Evolutionary conservation across 345 rosid genomes (phyloP).

Genomic region (Diplotaxis tenuifolia): DNA sequence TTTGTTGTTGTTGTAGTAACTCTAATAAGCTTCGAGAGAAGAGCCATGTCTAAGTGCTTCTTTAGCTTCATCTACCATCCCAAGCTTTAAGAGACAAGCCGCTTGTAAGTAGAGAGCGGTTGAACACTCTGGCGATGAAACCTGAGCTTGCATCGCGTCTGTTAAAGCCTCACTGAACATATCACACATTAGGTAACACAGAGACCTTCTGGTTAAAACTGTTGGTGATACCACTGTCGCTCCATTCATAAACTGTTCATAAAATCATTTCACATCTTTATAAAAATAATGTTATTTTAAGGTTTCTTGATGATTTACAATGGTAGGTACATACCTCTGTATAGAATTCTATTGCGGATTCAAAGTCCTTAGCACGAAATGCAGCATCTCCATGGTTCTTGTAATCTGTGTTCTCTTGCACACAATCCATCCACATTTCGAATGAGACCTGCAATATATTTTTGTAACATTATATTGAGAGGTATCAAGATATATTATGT

Average conservation of each 20-base stretch:
- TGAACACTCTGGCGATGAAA: slow-evolving; percentile 76
- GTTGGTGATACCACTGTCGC: slow-evolving; percentile 91
- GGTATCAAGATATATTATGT: slow-evolving; percentile 4
- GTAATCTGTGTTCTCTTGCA: slow-evolving; percentile 89
- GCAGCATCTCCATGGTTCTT: slow-evolving; percentile 93
- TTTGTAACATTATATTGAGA: background rate
- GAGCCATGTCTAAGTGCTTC: slow-evolving; percentile 87
- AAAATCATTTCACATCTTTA: background rate
- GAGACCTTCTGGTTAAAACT: slow-evolving; percentile 82
- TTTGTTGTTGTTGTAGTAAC: slow-evolving; percentile 3
- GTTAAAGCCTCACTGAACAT: slow-evolving; percentile 79
- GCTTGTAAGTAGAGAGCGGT: slow-evolving; percentile 86
- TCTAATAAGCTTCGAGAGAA: slow-evolving; percentile 58
- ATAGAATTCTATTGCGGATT: slow-evolving; percentile 73
- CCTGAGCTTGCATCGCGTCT: slow-evolving; percentile 93
- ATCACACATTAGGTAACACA: slow-evolving; percentile 69
- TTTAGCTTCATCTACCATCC: slow-evolving; percentile 81
- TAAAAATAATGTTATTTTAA: background rate
- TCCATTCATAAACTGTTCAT: slow-evolving; percentile 71
- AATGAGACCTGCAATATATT: slow-evolving; percentile 68
- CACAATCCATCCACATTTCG: slow-evolving; percentile 93
- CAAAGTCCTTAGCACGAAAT: slow-evolving; percentile 82
- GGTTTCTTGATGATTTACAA: background rate
- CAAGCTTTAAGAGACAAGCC: slow-evolving; percentile 77
- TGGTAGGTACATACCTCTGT: slow-evolving; percentile 56